Conservation (phyloP, 495 filamentous ascomycete species). For the Neurospora discreta region DNA sequence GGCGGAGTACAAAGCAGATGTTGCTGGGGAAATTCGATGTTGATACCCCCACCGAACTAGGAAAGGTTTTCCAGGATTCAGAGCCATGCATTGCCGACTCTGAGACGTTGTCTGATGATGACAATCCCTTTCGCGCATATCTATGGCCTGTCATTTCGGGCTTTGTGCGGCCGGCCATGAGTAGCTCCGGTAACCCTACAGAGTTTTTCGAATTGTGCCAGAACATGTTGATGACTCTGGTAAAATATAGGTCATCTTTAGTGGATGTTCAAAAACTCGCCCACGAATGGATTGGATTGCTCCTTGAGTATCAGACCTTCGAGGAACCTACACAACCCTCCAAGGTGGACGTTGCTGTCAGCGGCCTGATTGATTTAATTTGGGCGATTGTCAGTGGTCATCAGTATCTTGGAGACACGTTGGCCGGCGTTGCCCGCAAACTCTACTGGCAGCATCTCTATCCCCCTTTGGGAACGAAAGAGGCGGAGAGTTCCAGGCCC, state of each 20-base stretch:
- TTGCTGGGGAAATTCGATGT: slow-evolving; percentile 19
- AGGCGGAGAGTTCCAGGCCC: slow-evolving; percentile 16
- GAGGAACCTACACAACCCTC: slow-evolving; percentile 40
- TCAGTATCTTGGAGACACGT: background rate
- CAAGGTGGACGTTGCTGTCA: slow-evolving; percentile 34
- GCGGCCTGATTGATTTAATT: slow-evolving; percentile 31
- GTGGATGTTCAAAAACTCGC: slow-evolving; percentile 33
- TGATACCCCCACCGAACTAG: background rate
- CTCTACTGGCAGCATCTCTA: slow-evolving; percentile 64
- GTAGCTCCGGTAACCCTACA: slow-evolving; percentile 24
- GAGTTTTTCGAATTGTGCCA: slow-evolving; percentile 36
- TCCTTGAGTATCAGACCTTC: slow-evolving; percentile 19
- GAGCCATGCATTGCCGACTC: background rate
- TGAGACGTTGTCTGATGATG: background rate
- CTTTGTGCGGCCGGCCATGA: slow-evolving; percentile 29
- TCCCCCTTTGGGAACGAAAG: slow-evolving; percentile 39
- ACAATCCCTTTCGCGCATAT: slow-evolving; percentile 22
- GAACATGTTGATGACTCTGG: slow-evolving; percentile 43
- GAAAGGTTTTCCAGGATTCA: background rate
- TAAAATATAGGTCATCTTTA: slow-evolving; percentile 35
- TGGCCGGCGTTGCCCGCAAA: slow-evolving; percentile 38
- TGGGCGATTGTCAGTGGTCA: slow-evolving; percentile 9
- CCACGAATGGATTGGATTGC: slow-evolving; percentile 11
- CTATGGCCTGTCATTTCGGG: slow-evolving; percentile 39
- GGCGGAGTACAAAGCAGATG: slow-evolving; percentile 28